phyloP scores from a whole-genome alignment of 345 rosid genomes.

The Citrus cavaleriei region DNA sequence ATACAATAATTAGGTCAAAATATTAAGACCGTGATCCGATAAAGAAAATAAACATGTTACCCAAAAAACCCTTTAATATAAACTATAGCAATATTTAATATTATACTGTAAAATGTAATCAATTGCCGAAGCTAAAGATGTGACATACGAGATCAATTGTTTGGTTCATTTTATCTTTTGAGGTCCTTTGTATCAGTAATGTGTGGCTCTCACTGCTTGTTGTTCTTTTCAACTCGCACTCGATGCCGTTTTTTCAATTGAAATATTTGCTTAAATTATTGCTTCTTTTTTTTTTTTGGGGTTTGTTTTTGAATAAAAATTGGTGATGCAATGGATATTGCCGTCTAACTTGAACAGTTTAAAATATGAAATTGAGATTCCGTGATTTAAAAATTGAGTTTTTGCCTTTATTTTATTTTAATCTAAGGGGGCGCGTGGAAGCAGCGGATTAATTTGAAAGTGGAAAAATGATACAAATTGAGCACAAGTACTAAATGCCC shows the following conservation, averaged over 20 bases:
- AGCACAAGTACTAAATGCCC: too few relatives aligned
- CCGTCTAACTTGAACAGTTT: not conserved
- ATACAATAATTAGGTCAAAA: too few relatives aligned
- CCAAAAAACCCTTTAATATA: too few relatives aligned
- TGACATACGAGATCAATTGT: not conserved
- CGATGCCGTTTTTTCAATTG: not conserved
- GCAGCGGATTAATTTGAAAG: too few relatives aligned
- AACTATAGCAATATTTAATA: not conserved
- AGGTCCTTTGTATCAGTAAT: not conserved
- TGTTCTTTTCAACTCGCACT: not conserved
- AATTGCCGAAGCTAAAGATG: not conserved
- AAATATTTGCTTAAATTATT: not conserved
- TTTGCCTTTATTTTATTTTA: too few relatives aligned
- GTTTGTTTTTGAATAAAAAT: too few relatives aligned
- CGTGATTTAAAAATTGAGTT: too few relatives aligned
- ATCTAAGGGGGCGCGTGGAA: too few relatives aligned
- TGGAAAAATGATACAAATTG: too few relatives aligned
- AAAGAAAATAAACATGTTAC: too few relatives aligned
- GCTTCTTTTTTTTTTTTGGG: not conserved
- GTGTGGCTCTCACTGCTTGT: not conserved
- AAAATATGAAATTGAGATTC: not conserved
- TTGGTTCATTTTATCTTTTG: conserved; percentile 1
- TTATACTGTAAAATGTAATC: not conserved
- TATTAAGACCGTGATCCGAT: too few relatives aligned
- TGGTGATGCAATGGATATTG: not conserved